phyloP scores from a whole-genome alignment of 2,329 filamentous ascomycete genomes.

The Hysterium pulicare region DNA sequence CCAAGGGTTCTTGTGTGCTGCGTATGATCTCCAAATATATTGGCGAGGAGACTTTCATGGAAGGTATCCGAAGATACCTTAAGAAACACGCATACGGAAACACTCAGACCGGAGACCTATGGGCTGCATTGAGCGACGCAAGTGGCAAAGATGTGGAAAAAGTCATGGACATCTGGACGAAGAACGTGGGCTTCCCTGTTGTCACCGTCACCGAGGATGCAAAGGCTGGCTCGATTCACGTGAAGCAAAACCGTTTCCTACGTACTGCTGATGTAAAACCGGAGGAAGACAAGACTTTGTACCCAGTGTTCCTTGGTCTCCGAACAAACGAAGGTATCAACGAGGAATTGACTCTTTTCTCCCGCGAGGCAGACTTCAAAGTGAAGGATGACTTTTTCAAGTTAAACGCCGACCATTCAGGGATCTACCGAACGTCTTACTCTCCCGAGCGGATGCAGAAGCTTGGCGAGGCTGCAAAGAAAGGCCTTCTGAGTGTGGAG shows the following conservation, averaged over 20 bases:
- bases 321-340: conserved; percentile 81
- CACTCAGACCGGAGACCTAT: conserved; percentile 85
- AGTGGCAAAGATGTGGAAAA: conserved; percentile 87
- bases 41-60: conserved; percentile 87
- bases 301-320: conserved; percentile 84
- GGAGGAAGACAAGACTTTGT: conserved; percentile 84
- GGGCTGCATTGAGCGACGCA: conserved; percentile 80
- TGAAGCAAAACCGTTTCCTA: conserved; percentile 95
- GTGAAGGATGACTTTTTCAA: conserved; percentile 90
- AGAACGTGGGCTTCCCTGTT: conserved; percentile 91
- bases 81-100: conserved; percentile 98
- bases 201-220: conserved; percentile 78
- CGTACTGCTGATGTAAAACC: conserved; percentile 89
- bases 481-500: conserved; percentile 77
- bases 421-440: conserved; percentile 89
- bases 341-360: conserved; percentile 67
- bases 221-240: conserved; percentile 67
- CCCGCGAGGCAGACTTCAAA: conserved; percentile 74
- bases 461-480: conserved; percentile 80
- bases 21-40: conserved; percentile 97
- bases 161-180: conserved; percentile 96
- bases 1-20: conserved; percentile 91
- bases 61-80: conserved; percentile 85
- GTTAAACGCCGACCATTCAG: conserved; percentile 90
- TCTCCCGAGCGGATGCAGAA: conserved; percentile 78